Percentiles rank a stretch among this genome's conserved stretches.
Conservation (phyloP, 257 asterid genomes). For the Solanum rostratum region DNA sequence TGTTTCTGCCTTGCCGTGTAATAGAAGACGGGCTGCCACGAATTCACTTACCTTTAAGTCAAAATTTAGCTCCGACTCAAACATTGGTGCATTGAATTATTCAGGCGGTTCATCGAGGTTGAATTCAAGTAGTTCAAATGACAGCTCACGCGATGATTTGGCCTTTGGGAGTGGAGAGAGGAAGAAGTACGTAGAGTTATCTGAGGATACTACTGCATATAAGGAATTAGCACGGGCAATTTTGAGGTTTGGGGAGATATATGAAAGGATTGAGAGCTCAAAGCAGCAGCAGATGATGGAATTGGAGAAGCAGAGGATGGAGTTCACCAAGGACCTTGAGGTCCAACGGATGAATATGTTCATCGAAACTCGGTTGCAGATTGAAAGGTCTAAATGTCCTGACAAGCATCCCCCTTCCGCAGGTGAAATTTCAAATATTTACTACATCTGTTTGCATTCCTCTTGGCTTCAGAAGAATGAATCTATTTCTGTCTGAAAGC, state of each 20-base stretch:
- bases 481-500: not conserved
- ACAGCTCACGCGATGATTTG: not conserved
- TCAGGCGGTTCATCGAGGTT: slow-evolving; percentile 2
- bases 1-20: not conserved
- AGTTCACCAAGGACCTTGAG: slow-evolving; percentile 61
- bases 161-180: not conserved
- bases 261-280: slow-evolving; percentile 52
- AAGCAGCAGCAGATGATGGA: slow-evolving; percentile 68
- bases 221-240: slow-evolving; percentile 47
- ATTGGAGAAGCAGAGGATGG: slow-evolving; percentile 71
- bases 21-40: not conserved
- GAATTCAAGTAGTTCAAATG: slow-evolving; percentile 2
- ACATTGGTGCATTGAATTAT: not conserved
- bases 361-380: slow-evolving; percentile 58
- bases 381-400: slow-evolving; percentile 23
- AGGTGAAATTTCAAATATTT: slow-evolving; percentile 2
- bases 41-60: not conserved
- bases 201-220: slow-evolving; percentile 7
- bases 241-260: slow-evolving; percentile 52
- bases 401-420: not conserved
- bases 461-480: not conserved
- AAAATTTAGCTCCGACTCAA: not conserved
- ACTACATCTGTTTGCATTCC: not conserved
- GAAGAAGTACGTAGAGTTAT: not conserved
- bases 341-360: slow-evolving; percentile 70